Conservation (phyloP, 1,139 yeast genomes). For the Saccharomycopsis hybrid region DNA sequence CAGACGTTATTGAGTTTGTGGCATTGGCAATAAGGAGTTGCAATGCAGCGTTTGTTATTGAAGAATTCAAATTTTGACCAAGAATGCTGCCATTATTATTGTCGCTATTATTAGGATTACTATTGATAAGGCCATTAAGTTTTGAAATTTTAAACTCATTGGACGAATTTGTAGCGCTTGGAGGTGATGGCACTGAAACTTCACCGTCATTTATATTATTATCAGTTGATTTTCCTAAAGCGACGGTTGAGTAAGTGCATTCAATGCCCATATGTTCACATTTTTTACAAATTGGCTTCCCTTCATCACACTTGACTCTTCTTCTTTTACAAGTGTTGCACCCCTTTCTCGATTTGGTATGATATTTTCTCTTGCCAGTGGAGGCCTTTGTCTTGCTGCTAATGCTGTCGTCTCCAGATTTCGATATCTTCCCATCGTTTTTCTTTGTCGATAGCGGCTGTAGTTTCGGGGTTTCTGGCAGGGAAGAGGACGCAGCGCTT, state of each 20-base stretch:
- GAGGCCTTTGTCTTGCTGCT: constrained; percentile 29
- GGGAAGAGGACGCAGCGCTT: background rate
- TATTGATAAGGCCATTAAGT: too few species aligned
- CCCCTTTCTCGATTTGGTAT: constrained; percentile 81
- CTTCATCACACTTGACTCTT: constrained; percentile 89
- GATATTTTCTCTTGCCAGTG: constrained; percentile 58
- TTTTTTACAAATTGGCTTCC: constrained; percentile 70
- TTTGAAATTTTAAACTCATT: too few species aligned
- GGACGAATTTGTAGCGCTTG: background rate
- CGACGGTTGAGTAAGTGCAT: constrained; percentile 49
- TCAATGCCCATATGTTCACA: constrained; percentile 72
- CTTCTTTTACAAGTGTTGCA: constrained; percentile 85
- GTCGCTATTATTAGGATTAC: background rate
- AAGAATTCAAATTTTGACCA: constrained; percentile 1
- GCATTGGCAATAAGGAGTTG: constrained; percentile 18
- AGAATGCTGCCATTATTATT: background rate
- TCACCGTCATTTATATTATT: background rate
- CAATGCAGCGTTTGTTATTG: constrained; percentile 17
- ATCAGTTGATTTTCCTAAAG: constrained; percentile 11
- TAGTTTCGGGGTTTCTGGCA: background rate
- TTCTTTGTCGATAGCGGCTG: background rate
- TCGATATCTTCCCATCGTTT: background rate
- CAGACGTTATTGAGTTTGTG: constrained; percentile 7
- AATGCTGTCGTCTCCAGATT: background rate
- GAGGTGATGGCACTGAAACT: background rate